Evolutionary conservation across 2,329 filamentous ascomycete genomes (phyloP).

Genomic region (Monilinia polystroma): DNA sequence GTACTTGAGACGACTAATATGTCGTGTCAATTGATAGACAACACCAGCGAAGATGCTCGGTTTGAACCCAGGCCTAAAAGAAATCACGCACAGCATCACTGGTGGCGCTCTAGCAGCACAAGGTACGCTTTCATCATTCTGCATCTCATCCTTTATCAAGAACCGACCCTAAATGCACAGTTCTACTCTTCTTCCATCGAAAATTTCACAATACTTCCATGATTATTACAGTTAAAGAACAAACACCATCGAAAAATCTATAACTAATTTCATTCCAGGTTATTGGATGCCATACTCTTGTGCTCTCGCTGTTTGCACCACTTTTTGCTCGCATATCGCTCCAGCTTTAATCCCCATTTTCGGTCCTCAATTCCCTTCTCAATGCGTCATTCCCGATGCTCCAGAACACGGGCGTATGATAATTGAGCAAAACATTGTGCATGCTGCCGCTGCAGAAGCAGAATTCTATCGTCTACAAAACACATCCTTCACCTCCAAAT

Average conservation of each 20-base stretch:
- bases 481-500: conserved; percentile 30
- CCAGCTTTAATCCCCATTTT: conserved; percentile 88
- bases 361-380: conserved; percentile 72
- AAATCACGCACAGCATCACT: conserved; percentile 93
- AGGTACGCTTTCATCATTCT: conserved; percentile 52
- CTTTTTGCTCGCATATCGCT: conserved; percentile 83
- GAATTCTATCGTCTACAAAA: conserved; percentile 43
- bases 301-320: conserved; percentile 81
- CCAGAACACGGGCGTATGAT: conserved; percentile 65
- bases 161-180: not conserved
- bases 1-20: conserved; percentile 6
- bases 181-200: not conserved
- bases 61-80: conserved; percentile 75
- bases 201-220: not conserved
- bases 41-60: conserved; percentile 80
- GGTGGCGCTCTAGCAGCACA: conserved; percentile 88
- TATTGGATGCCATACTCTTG: conserved; percentile 96
- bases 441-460: conserved; percentile 52
- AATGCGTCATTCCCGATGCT: conserved; percentile 66
- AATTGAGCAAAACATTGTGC: conserved; percentile 58
- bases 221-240: conserved; percentile 4
- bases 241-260: conserved; percentile 19
- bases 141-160: not conserved
- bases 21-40: conserved; percentile 56
- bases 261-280: conserved; percentile 52